A percentile compares a stretch with the other conserved stretches of the same genome.
These are phyloP conservation scores for Puccinia triticina DNA, from an alignment of 1,284 basidiomycete species.

Conservation along the genomic window DNA sequence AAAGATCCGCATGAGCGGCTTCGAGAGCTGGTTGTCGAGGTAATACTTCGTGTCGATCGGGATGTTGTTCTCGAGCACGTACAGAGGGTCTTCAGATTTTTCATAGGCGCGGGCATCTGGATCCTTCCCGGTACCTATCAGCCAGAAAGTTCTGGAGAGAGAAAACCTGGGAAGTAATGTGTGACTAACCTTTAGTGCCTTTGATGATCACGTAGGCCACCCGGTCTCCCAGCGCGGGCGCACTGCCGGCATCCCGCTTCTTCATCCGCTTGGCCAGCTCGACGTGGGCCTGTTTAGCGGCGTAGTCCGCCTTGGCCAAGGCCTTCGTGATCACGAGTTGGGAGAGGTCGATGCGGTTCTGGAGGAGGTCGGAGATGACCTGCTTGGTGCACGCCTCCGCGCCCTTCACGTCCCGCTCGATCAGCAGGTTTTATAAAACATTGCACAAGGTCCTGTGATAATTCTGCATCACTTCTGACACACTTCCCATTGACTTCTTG, in stretches of 20 bases:
- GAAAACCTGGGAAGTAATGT: background rate
- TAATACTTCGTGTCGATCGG: slow-evolving; percentile 97
- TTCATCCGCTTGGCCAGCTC: slow-evolving; percentile 92
- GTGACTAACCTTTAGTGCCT: slow-evolving; percentile 76
- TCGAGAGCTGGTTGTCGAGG: slow-evolving; percentile 91
- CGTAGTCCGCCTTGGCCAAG: slow-evolving; percentile 82
- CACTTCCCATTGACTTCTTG: too few relatives aligned
- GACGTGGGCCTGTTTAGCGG: slow-evolving; percentile 89
- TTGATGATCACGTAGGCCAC: slow-evolving; percentile 97
- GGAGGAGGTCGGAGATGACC: slow-evolving; percentile 84
- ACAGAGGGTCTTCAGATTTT: slow-evolving; percentile 93
- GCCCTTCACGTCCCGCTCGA: slow-evolving; percentile 85
- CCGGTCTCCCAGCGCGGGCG: slow-evolving; percentile 88
- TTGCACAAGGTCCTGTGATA: too few relatives aligned
- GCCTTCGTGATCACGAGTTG: slow-evolving; percentile 97
- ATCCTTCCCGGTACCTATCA: background rate
- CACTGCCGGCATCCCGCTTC: slow-evolving; percentile 83
- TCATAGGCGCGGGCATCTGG: slow-evolving; percentile 93
- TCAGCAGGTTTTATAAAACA: slow-evolving; percentile 94
- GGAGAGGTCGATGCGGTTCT: too few relatives aligned
- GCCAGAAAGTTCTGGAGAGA: background rate
- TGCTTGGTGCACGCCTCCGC: slow-evolving; percentile 94
- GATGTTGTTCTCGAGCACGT: slow-evolving; percentile 91
- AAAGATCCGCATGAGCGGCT: slow-evolving; percentile 92
- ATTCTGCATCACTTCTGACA: too few relatives aligned